These are phyloP conservation scores for Corynespora cassiicola DNA, from an alignment of 2,329 filamentous ascomycete genomes.

Conservation along the genomic window DNA sequence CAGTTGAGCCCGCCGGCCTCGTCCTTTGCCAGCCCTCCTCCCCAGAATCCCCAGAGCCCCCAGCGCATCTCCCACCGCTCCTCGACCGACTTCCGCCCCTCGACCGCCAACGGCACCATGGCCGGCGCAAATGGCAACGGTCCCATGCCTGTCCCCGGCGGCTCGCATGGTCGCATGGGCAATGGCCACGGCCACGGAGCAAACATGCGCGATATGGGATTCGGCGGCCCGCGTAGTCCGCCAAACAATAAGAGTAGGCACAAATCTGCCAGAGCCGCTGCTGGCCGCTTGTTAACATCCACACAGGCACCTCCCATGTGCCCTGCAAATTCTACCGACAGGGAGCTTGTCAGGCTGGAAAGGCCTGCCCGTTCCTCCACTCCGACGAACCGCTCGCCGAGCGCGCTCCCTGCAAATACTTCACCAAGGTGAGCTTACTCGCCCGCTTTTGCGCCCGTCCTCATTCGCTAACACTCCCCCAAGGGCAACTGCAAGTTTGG, in stretches of 20 bases:
- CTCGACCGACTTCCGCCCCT: conserved; percentile 39
- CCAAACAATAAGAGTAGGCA: conserved; percentile 57
- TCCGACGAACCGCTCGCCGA: conserved; percentile 84
- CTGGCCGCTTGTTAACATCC: too few species aligned
- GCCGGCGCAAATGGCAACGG: conserved; percentile 42
- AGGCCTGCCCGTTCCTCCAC: conserved; percentile 95
- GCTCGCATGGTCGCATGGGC: conserved; percentile 36
- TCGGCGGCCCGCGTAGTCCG: conserved; percentile 52
- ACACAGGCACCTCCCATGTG: conserved; percentile 90
- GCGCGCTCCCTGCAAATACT: conserved; percentile 95
- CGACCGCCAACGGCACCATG: conserved; percentile 37
- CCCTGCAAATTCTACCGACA: conserved; percentile 99
- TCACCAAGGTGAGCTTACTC: conserved; percentile 78
- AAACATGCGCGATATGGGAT: conserved; percentile 46
- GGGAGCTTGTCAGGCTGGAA: conserved; percentile 93
- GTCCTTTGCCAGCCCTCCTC: conserved; percentile 17
- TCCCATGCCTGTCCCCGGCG: conserved; percentile 45
- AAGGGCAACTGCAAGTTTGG: conserved; percentile 99
- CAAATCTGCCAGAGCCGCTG: conserved; percentile 1
- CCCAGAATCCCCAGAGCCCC: conserved; percentile 16
- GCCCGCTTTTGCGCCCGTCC: background rate
- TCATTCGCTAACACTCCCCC: conserved; percentile 4
- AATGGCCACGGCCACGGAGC: conserved; percentile 37
- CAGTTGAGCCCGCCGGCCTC: conserved; percentile 28
- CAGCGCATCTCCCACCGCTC: conserved; percentile 32